Evolutionary conservation across 2,329 filamentous ascomycete species (phyloP).

Genomic region (Beauveria caledonica): DNA sequence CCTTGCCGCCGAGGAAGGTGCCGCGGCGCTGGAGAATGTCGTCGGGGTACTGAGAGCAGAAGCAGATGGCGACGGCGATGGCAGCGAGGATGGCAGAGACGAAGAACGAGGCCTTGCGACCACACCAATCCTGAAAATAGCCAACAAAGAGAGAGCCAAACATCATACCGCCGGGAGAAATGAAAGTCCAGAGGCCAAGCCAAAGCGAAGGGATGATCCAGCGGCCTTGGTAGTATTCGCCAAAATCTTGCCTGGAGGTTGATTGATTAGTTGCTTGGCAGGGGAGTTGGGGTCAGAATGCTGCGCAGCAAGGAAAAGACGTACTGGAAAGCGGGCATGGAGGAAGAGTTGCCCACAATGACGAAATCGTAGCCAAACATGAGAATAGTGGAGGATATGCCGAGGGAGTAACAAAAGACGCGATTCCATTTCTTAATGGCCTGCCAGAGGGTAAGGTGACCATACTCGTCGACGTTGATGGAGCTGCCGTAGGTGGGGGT

Average conservation of each 20-base stretch:
- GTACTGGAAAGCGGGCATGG: constrained; percentile 23
- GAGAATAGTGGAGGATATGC: constrained; percentile 20
- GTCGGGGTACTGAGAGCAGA: constrained; percentile 16
- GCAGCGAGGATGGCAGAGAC: constrained; percentile 29
- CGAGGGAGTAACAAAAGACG: constrained; percentile 19
- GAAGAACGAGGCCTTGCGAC: constrained; percentile 28
- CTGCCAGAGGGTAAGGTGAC: constrained; percentile 15
- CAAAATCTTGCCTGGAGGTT: constrained; percentile 24
- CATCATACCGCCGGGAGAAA: constrained; percentile 29
- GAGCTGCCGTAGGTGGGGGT: neutral
- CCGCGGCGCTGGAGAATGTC: constrained; percentile 22
- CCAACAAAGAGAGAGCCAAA: constrained; percentile 30
- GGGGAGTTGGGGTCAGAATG: neutral
- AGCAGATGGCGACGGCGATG: constrained; percentile 26
- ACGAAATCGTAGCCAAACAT: constrained; percentile 23
- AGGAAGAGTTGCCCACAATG: constrained; percentile 24
- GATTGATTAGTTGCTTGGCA: neutral
- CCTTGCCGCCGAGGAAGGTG: constrained; percentile 36
- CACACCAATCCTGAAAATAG: constrained; percentile 31
- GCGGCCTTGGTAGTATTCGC: constrained; percentile 20
- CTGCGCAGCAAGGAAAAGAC: neutral
- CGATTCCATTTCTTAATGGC: constrained; percentile 19
- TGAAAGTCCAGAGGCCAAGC: constrained; percentile 36
- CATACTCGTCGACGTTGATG: constrained; percentile 2
- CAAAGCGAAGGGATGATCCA: constrained; percentile 34